Percentiles rank a stretch among this genome's conserved stretches.
phyloP scores from a whole-genome alignment of 331 rosid genomes.

The Stylosanthes scabra region DNA sequence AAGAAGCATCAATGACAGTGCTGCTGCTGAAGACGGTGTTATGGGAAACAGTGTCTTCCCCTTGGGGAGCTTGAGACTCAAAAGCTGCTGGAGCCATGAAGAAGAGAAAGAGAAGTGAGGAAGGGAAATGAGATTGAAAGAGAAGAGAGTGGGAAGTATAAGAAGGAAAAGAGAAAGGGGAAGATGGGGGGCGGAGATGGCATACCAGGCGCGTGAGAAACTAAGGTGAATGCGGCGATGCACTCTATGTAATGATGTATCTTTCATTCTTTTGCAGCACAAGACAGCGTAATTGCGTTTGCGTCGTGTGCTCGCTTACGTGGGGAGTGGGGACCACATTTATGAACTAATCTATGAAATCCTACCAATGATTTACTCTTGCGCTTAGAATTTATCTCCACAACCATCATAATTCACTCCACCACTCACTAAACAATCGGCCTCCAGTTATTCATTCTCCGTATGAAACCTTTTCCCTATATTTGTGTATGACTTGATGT shows the following conservation, averaged over 20 bases:
- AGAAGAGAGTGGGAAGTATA: too few relatives aligned
- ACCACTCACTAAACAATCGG: too few relatives aligned
- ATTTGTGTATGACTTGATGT: too few relatives aligned
- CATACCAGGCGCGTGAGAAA: too few relatives aligned
- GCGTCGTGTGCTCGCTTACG: not conserved
- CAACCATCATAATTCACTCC: too few relatives aligned
- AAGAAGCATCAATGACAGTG: slow-evolving; percentile 35
- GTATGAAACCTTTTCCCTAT: too few relatives aligned
- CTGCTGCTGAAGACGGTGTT: slow-evolving; percentile 32
- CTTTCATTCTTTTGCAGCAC: not conserved
- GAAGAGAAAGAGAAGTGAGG: not conserved
- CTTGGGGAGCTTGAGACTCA: slow-evolving; percentile 36
- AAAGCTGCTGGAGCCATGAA: slow-evolving; percentile 70
- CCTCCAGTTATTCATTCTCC: too few relatives aligned
- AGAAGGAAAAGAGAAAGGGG: too few relatives aligned
- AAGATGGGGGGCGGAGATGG: too few relatives aligned
- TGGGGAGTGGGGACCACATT: slow-evolving; percentile 26
- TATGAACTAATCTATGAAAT: slow-evolving; percentile 17
- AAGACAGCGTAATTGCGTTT: not conserved
- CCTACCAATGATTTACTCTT: too few relatives aligned
- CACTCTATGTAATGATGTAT: slow-evolving; percentile 44
- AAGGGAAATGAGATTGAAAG: too few relatives aligned
- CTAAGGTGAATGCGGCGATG: slow-evolving; percentile 60
- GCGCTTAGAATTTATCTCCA: not conserved
- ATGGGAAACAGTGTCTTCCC: too few relatives aligned